Base-by-base conservation (phyloP, 176 grass and related monocot species). In the Pontederia crassipes region DNA sequence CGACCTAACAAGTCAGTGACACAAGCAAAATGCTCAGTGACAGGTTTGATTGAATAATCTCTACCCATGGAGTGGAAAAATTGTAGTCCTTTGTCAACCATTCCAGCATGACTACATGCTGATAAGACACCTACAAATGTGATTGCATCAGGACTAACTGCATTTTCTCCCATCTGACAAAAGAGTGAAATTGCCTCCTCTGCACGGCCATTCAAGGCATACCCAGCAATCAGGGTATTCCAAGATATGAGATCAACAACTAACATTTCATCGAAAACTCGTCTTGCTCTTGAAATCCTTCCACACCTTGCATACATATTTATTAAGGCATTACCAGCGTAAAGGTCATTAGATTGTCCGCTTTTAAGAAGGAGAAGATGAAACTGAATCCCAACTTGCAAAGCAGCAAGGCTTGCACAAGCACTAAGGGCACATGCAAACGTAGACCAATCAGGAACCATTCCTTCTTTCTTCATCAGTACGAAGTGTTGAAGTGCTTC, bases 81-180 rank as follows among this genome's bases (percentile, higher is more conserved):
- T 12, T 14, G 8, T 35, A 60, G 8, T 29, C 58, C 58, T 32
- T 60, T 14, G 10, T 60, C 29, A 8, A 60, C 58, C 4, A 60
- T 11, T 60, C 58, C 58, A 32, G 26, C 58, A 60, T 60, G 58
- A 32, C 58, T 60, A n/a, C 58, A 60, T 60, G 32, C 32, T 40
- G 32, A 40, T 40, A 40, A 40, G 32, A 40, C 2, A 3, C 4
- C 32, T 3, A 40, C 10, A 28, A 60, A 60, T 12, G 58, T 60
- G 28, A 60, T 28, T 6, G 24, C 24, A 45, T 60, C 28, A 32
- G 58, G 58, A 14, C 14, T 8, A 8, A 60, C 13, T 60, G 27
- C 24, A 12, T 7, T 60, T 35, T 13, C 8, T 8, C 12, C 13
- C 58, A 60, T 60, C 28, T 60, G 12, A 14, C 14, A 4, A 15